Evolutionary conservation across 2,329 filamentous ascomycete genomes (phyloP).

Genomic region (Arthrocladium fulminans): DNA sequence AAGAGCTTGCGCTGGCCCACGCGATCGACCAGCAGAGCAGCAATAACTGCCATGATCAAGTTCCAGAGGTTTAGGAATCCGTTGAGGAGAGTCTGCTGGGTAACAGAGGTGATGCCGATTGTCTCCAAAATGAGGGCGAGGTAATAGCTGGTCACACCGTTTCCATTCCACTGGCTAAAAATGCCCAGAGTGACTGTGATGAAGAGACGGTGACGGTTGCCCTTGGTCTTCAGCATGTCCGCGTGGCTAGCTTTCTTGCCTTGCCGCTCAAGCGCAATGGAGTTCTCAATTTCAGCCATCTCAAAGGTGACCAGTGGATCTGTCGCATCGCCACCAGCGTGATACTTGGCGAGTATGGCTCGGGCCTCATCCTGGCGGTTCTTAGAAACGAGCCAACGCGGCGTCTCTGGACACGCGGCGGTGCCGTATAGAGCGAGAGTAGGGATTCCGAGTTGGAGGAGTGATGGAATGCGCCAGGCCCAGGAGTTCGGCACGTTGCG

Average conservation of each 20-base stretch:
- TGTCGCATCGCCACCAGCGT: constrained; percentile 19
- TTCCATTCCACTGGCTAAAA: not conserved
- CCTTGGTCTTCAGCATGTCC: constrained; percentile 15
- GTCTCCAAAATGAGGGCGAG: constrained; percentile 31
- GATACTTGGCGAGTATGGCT: constrained; percentile 21
- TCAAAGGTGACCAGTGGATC: constrained; percentile 19
- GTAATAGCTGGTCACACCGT: constrained; percentile 22
- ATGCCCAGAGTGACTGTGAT: not conserved
- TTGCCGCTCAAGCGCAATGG: constrained; percentile 16
- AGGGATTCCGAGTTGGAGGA: constrained; percentile 19
- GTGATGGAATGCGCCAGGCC: constrained; percentile 22
- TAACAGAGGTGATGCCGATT: constrained; percentile 50
- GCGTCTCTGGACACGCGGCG: constrained; percentile 16
- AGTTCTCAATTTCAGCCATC: constrained; percentile 17
- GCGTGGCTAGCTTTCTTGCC: constrained; percentile 15
- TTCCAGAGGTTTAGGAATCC: constrained; percentile 8
- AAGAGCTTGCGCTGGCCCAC: constrained; percentile 50
- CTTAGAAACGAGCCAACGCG: constrained; percentile 18
- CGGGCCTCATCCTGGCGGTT: constrained; percentile 21
- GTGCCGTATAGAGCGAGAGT: constrained; percentile 17
- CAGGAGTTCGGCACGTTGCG: constrained; percentile 10
- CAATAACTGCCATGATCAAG: not conserved
- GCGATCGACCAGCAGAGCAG: constrained; percentile 46
- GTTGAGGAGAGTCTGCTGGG: constrained; percentile 27
- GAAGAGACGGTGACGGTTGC: not conserved